Percentiles rank a stretch among this genome's conserved stretches.
Conservation (phyloP, 768 basidiomycete genomes). For the Boletus rufocinnamomeus region DNA sequence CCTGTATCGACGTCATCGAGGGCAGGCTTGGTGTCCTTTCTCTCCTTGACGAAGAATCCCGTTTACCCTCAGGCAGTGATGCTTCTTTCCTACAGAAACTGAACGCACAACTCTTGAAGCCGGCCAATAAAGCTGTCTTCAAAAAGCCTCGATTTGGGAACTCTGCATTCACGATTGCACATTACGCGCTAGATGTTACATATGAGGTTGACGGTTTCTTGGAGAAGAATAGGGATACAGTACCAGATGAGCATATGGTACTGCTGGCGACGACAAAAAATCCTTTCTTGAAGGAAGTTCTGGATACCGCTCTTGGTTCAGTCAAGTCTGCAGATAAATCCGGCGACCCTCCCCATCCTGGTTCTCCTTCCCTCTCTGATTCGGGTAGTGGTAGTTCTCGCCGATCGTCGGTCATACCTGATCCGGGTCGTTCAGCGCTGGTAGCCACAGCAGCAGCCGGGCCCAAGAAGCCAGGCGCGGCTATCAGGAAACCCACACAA, state of each 20-base stretch:
- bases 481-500: slow-evolving; percentile 90
- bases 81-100: slow-evolving; percentile 92
- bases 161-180: slow-evolving; percentile 95
- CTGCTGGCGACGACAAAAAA: slow-evolving; percentile 87
- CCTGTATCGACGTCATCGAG: slow-evolving; percentile 98
- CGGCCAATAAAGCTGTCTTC: slow-evolving; percentile 85
- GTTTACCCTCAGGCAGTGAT: slow-evolving; percentile 91
- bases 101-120: slow-evolving; percentile 79
- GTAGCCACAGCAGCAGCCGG: slow-evolving; percentile 48
- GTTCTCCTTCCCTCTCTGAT: slow-evolving; percentile 78
- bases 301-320: slow-evolving; percentile 85
- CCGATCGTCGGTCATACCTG: slow-evolving; percentile 83
- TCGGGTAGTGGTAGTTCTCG: slow-evolving; percentile 75
- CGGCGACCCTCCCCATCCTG: slow-evolving; percentile 56
- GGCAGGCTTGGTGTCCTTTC: slow-evolving; percentile 94
- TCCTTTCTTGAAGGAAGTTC: slow-evolving; percentile 89
- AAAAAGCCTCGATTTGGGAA: slow-evolving; percentile 99
- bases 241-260: slow-evolving; percentile 96
- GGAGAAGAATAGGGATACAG: slow-evolving; percentile 98
- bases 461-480: slow-evolving; percentile 63
- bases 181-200: slow-evolving; percentile 97
- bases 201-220: slow-evolving; percentile 98
- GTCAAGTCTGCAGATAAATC: slow-evolving; percentile 57
- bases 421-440: slow-evolving; percentile 78
- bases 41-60: slow-evolving; percentile 96